Evolutionary conservation across 352 stramenopile genomes (phyloP), one percentile per base, ranked within the genome.

Genomic region (Phytophthora pisi): DNA sequence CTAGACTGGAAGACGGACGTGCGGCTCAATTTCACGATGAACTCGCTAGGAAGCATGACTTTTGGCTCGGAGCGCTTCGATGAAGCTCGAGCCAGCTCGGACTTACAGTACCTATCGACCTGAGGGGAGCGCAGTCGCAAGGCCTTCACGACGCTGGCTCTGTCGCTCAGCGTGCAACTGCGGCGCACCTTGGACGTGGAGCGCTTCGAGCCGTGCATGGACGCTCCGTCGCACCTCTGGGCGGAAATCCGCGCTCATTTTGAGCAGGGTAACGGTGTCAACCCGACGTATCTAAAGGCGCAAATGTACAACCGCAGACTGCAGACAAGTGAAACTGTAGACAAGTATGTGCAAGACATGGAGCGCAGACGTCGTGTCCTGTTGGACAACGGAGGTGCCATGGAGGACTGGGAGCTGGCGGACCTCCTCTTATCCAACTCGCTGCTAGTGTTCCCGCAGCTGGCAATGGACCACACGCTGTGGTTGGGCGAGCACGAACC

Each of bases 1-100:
- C 23, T 23, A 6, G 47, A 53, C 47, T 53, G 47, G 47, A 53
- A 53, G n/a, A 53, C 47, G 4, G 47, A 23, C 20, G 23, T 52
- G 10, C 13, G 24, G 23, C 11, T 53, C 0, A 34, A 53, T 4
- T 53, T 53, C 13, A 38, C 47, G 11, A 36, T 38, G 47, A 53
- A 36, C 13, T 53, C 23, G 47, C 11, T 53, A 15, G 47, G 47
- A 5, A 53, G 47, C n/a, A 53, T 53, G 47, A 23, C 24, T 8
- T 36, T 38, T 36, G 47, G 47, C 9, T 18, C 20, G 3, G 24
- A 38, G 4, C 47, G 23, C 10, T 53, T 53, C 31, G 11, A 53
- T 20, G 47, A 34, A 7, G 47, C 23, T 31, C 23, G 23, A 11
- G 23, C 23, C 10, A 53, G 9, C 24, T 20, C 24, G 8, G 47